phyloP scores from a whole-genome alignment of 495 filamentous ascomycete species.

The Acidomyces sp. region DNA sequence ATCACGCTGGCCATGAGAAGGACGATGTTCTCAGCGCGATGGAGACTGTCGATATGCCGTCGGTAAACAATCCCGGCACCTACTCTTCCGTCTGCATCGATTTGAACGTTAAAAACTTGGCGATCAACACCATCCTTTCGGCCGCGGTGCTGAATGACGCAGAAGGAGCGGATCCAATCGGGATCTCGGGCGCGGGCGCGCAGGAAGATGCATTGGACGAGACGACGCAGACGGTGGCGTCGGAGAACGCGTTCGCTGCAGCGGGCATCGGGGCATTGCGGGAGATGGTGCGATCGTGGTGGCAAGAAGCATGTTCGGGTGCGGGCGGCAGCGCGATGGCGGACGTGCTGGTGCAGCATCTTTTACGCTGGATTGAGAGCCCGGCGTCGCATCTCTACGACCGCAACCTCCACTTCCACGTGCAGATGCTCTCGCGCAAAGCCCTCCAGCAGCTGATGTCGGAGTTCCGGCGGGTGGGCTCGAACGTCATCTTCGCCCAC shows the following conservation, averaged over 20 bases:
- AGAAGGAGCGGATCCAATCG: slow-evolving; percentile 70
- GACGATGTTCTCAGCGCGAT: slow-evolving; percentile 76
- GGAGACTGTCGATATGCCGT: slow-evolving; percentile 88
- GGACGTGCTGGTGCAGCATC: slow-evolving; percentile 93
- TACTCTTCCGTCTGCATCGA: slow-evolving; percentile 97
- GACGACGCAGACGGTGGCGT: slow-evolving; percentile 57
- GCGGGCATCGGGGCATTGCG: slow-evolving; percentile 79
- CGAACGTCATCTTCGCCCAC: slow-evolving; percentile 82
- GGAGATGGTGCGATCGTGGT: slow-evolving; percentile 99
- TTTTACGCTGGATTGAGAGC: slow-evolving; percentile 92
- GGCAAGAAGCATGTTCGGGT: slow-evolving; percentile 83
- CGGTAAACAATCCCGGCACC: slow-evolving; percentile 78
- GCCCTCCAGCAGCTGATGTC: slow-evolving; percentile 94
- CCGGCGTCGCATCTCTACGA: slow-evolving; percentile 90
- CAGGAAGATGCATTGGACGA: slow-evolving; percentile 43
- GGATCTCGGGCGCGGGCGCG: slow-evolving; percentile 64
- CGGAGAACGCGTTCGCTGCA: slow-evolving; percentile 85
- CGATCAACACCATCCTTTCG: slow-evolving; percentile 95
- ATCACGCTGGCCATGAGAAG: slow-evolving; percentile 91
- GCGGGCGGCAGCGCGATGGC: slow-evolving; percentile 59
- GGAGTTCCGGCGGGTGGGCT: slow-evolving; percentile 90
- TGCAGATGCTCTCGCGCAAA: slow-evolving; percentile 95
- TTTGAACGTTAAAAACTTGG: slow-evolving; percentile 80
- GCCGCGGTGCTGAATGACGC: slow-evolving; percentile 96
- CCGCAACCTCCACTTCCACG: slow-evolving; percentile 89